phyloP scores from a whole-genome alignment of 2,329 filamentous ascomycete species.

The Phaeophleospora eucalypticola region DNA sequence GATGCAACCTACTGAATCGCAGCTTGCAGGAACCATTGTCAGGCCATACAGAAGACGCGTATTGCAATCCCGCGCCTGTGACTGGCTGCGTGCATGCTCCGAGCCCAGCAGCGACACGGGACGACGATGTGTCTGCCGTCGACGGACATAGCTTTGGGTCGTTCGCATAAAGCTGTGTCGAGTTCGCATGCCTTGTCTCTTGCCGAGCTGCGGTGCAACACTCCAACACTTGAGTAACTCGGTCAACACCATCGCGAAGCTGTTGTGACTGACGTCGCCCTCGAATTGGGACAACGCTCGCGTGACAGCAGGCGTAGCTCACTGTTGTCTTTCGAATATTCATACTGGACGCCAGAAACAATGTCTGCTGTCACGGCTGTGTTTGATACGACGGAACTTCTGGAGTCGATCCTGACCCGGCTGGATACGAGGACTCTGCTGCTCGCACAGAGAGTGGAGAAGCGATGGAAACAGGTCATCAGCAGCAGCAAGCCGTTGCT shows the following conservation, averaged over 20 bases:
- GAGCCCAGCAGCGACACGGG: neutral
- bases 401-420: slow-evolving; percentile 17
- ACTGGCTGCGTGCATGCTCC: neutral
- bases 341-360: too few species aligned
- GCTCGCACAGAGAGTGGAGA: slow-evolving; percentile 16
- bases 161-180: too few species aligned
- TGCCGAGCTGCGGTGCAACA: neutral
- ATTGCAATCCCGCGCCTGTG: neutral
- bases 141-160: neutral
- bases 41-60: neutral
- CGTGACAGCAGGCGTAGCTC: too few species aligned
- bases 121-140: neutral
- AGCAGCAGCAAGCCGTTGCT: slow-evolving; percentile 14
- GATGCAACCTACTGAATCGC: too few species aligned
- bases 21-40: neutral
- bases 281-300: too few species aligned
- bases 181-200: neutral
- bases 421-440: slow-evolving; percentile 19
- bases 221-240: neutral
- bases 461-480: slow-evolving; percentile 16
- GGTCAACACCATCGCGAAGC: too few species aligned
- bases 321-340: too few species aligned
- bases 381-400: slow-evolving; percentile 14
- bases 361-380: slow-evolving; percentile 4
- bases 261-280: too few species aligned